Conservation (phyloP, 1,284 basidiomycete genomes). For the Anthracocystis walkeri region DNA sequence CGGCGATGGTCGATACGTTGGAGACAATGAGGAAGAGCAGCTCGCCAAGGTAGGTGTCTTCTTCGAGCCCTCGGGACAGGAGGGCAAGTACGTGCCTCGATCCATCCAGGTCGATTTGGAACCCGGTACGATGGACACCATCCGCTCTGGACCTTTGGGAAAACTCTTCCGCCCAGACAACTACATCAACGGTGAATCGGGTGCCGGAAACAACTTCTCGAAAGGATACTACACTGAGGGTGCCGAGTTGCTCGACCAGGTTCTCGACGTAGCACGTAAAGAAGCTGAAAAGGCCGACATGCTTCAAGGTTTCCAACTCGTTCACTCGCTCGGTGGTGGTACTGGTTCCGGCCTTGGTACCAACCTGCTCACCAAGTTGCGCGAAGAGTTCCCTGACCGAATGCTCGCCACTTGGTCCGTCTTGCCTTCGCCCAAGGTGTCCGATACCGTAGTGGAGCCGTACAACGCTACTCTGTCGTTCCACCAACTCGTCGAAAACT, state of each 20-base stretch:
- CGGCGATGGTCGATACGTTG: slow-evolving; percentile 65
- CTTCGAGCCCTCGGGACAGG: slow-evolving; percentile 64
- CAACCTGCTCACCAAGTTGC: slow-evolving; percentile 67
- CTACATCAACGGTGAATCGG: slow-evolving; percentile 74
- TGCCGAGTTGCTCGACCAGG: slow-evolving; percentile 88
- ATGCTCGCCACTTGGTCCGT: slow-evolving; percentile 95
- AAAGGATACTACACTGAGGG: slow-evolving; percentile 74
- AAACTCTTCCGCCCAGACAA: slow-evolving; percentile 88
- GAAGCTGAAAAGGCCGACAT: slow-evolving; percentile 81
- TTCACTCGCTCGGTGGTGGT: slow-evolving; percentile 93
- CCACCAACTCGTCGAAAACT: slow-evolving; percentile 88
- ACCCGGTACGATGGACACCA: slow-evolving; percentile 83
- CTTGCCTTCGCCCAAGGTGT: slow-evolving; percentile 91
- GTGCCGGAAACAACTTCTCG: slow-evolving; percentile 93
- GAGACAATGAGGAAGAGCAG: slow-evolving; percentile 59
- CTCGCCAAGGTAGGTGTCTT: slow-evolving; percentile 66
- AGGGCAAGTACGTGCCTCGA: slow-evolving; percentile 68
- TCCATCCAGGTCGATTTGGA: slow-evolving; percentile 91
- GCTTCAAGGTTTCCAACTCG: slow-evolving; percentile 91
- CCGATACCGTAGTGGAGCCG: slow-evolving; percentile 94
- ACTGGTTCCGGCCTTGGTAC: slow-evolving; percentile 67
- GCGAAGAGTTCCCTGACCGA: slow-evolving; percentile 73
- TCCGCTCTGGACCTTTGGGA: slow-evolving; percentile 78
- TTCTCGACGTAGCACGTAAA: slow-evolving; percentile 74
- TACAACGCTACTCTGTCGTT: slow-evolving; percentile 91